A percentile compares a stretch with the other conserved stretches of the same genome.
These are phyloP conservation scores for Geotrichum cucujoidarum DNA, from an alignment of 1,139 yeast species.

Conservation along the genomic window DNA sequence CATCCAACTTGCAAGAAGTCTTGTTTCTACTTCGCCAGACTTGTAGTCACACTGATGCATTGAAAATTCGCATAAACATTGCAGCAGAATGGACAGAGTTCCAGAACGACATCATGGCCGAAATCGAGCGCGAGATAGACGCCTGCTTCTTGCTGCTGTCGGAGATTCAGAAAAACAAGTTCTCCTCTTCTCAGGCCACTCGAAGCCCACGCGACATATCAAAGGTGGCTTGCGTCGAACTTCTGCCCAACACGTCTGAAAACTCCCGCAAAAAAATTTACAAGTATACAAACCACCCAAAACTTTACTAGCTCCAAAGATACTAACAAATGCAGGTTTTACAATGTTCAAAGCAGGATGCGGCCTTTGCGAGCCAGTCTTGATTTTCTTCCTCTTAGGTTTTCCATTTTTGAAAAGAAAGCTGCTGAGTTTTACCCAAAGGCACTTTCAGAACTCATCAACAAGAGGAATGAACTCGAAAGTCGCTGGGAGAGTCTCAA, in stretches of 20 bases:
- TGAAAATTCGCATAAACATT: conserved; percentile 48
- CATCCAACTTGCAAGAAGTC: conserved; percentile 21
- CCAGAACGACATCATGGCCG: conserved; percentile 46
- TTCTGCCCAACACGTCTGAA: conserved; percentile 13
- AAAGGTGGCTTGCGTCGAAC: too few relatives aligned
- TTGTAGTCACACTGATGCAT: conserved; percentile 38
- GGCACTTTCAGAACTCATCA: conserved; percentile 38
- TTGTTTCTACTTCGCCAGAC: conserved; percentile 38
- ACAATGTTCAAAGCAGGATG: conserved; percentile 25
- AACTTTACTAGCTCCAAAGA: neutral
- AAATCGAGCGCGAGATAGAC: conserved; percentile 49
- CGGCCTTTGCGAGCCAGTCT: conserved; percentile 57
- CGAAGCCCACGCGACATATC: too few relatives aligned
- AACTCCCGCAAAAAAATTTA: conserved; percentile 8
- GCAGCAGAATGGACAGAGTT: conserved; percentile 58
- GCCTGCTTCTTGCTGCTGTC: conserved; percentile 40
- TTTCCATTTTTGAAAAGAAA: conserved; percentile 43
- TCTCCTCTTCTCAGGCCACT: too few relatives aligned
- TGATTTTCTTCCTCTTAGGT: conserved; percentile 52
- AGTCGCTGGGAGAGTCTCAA: conserved; percentile 43
- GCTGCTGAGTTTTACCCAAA: conserved; percentile 38
- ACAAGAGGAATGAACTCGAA: conserved; percentile 41
- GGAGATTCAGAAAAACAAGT: conserved; percentile 35
- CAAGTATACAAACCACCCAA: neutral
- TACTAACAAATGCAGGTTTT: neutral